phyloP scores from a whole-genome alignment of 345 rosid genomes.

The Brassica napus region Da-Ae NC_063440.1:26263001-26263500 shows the following conservation, averaged over 20 bases:
- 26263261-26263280: constrained; percentile 26
- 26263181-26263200: constrained; percentile 16
- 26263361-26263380: background rate
- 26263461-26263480: background rate
- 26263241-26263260: constrained; percentile 10
- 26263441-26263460: constrained; percentile 27
- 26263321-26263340: constrained; percentile 16
- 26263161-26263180: constrained; percentile 37
- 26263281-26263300: constrained; percentile 29
- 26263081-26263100: constrained; percentile 14
- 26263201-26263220: constrained; percentile 23
- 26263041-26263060: constrained; percentile 19
- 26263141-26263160: constrained; percentile 3
- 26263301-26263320: constrained; percentile 27
- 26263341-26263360: constrained; percentile 16
- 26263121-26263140: background rate
- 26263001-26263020: constrained; percentile 21
- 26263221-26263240: background rate
- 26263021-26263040: constrained; percentile 22
- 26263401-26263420: constrained; percentile 34
- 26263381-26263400: constrained; percentile 7
- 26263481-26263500: background rate
- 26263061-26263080: constrained; percentile 27
- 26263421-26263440: constrained; percentile 24
- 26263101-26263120: constrained; percentile 14